phyloP scores from a whole-genome alignment of 495 filamentous ascomycete species.

The Apiosordaria backusii region DNA sequence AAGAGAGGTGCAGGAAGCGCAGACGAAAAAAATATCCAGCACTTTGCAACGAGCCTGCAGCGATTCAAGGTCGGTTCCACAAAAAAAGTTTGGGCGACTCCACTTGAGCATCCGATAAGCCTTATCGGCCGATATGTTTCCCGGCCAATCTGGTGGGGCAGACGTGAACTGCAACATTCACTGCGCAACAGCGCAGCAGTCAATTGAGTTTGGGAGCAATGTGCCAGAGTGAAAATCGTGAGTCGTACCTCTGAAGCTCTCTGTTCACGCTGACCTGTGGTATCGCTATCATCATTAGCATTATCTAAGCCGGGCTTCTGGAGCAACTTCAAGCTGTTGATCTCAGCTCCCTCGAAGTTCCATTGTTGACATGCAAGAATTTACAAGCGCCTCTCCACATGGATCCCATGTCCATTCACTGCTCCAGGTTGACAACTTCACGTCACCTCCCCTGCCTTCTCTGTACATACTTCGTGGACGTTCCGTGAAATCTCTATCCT shows the following conservation, averaged over 20 bases:
- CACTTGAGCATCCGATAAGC: constrained; percentile 22
- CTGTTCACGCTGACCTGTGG: not conserved
- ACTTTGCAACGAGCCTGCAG: not conserved
- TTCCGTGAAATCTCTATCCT: not conserved
- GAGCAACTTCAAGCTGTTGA: not conserved
- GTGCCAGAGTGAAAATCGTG: not conserved
- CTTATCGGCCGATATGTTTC: constrained; percentile 25
- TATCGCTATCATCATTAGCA: not conserved
- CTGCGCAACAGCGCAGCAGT: not conserved
- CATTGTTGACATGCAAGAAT: not conserved
- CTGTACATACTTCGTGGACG: not conserved
- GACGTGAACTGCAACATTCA: not conserved
- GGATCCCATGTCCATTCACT: not conserved
- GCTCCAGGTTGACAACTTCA: not conserved
- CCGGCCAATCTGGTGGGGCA: constrained; percentile 13
- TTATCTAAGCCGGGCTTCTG: not conserved
- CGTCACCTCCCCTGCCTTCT: not conserved
- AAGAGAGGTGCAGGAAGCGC: constrained; percentile 6
- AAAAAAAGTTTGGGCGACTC: constrained; percentile 23
- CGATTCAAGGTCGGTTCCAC: constrained; percentile 16
- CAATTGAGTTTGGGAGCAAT: not conserved
- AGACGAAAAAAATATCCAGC: constrained; percentile 18
- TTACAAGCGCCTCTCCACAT: not conserved
- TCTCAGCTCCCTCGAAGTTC: not conserved
- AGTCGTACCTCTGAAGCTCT: not conserved